Evolutionary conservation across 1,284 basidiomycete species (phyloP), one percentile per base, ranked within the genome.

Genomic region (Tremellales sp.): DNA sequence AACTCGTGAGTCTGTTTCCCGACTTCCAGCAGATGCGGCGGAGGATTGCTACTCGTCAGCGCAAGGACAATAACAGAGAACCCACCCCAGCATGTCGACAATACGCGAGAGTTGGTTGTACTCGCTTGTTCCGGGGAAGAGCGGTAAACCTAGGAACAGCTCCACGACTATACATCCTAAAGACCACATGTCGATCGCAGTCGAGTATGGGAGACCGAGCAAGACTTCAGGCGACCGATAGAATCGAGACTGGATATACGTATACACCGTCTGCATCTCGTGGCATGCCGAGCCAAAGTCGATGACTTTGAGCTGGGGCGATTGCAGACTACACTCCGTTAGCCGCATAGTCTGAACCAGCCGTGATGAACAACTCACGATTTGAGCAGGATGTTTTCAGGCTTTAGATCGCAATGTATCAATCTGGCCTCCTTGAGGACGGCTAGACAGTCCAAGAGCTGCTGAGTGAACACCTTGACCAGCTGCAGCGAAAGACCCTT

Each of bases 91-190:
- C 93, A 98, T 97, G 67, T 97, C 94, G 34, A 95, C 85, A 54
- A 99, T 97, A 43, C 94, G 79, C 31, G 89, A 92, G 45, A 97
- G 81, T 70, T 98, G 94, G 74, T 98, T 98, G 75, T 97, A 98
- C 74, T 99, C 95, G 77, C 90, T 94, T 19, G 95, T 97, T 21
- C 94, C 95, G 1, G 94, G 94, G 76, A 98, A 99, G 27, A 98
- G 77, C 14, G 94, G 94, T 43, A 98, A 71, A 5, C 94, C 95
- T 33, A 97, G 78, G 79, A 97, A 99, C 27, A 98, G 81, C 71
- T 99, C 94, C 33, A 97, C 94, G 3, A 93, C 94, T 54, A 99
- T 98, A 76, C 95, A 99, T 4, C 95, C 95, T n/a, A 98, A 85
- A 39, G 91, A 95, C 95, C 95, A 99, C 83, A 98, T 85, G 71